A percentile compares a stretch with the other conserved stretches of the same genome.
Evolutionary conservation across 2,329 filamentous ascomycete genomes (phyloP).

Genomic region (Pyrenophora graminea): DNA sequence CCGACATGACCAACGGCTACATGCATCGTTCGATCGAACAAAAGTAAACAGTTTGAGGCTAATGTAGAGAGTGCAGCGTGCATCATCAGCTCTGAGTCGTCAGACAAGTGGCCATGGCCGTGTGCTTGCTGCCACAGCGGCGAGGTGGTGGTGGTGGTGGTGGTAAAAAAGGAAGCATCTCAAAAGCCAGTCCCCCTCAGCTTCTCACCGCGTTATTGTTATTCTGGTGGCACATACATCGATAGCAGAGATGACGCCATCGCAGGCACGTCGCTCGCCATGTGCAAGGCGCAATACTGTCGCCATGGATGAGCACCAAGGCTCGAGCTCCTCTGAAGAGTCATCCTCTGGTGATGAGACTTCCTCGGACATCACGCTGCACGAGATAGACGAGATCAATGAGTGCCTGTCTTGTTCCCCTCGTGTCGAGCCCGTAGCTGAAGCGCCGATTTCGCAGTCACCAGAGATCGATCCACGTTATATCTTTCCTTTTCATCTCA

Average conservation of each 20-base stretch:
- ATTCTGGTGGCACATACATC: not conserved
- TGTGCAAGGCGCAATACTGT: constrained; percentile 25
- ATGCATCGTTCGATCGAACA: constrained; percentile 5
- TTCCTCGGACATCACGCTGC: constrained; percentile 22
- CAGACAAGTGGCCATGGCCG: not conserved
- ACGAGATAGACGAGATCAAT: constrained; percentile 8
- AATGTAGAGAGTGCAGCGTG: not conserved
- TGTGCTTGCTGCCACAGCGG: not conserved
- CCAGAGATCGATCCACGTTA: constrained; percentile 1
- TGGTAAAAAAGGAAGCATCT: constrained; percentile 1
- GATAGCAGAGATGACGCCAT: constrained; percentile 15
- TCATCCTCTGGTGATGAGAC: constrained; percentile 20
- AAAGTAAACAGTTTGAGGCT: not conserved
- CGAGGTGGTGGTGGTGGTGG: not conserved
- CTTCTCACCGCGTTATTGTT: not conserved
- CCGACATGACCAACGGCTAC: constrained; percentile 6
- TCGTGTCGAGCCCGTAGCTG: constrained; percentile 2
- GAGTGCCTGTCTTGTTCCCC: not conserved
- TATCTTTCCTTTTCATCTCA: constrained; percentile 31
- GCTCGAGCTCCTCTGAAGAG: constrained; percentile 12
- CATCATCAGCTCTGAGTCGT: not conserved
- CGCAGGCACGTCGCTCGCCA: constrained; percentile 26
- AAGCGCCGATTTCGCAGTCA: not conserved
- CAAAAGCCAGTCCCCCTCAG: constrained; percentile 2
- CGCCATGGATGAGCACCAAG: constrained; percentile 23